These are phyloP conservation scores for Hyphopichia khmerensis DNA, from an alignment of 1,139 yeast species.

Conservation along the genomic window DNA sequence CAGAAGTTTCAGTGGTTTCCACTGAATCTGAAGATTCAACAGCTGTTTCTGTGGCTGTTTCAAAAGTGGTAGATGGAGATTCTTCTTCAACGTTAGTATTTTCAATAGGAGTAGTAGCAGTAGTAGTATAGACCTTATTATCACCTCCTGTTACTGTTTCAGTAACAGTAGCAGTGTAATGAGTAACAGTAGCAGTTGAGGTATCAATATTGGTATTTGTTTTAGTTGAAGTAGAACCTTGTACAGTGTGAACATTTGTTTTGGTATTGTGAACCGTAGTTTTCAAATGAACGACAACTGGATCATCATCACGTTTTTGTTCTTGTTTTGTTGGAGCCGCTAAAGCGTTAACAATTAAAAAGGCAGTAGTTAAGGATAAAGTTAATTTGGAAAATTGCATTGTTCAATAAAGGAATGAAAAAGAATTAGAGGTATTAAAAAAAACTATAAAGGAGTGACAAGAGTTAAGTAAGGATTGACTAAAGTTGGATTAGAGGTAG, in stretches of 20 bases:
- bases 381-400: constrained; percentile 36
- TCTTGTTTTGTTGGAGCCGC: constrained; percentile 28
- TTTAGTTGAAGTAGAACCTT: constrained; percentile 28
- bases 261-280: constrained; percentile 35
- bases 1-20: no score
- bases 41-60: constrained; percentile 7
- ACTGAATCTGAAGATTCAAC: neutral
- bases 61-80: constrained; percentile 7
- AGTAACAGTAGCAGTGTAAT: constrained; percentile 48
- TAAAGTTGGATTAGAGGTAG: constrained; percentile 19
- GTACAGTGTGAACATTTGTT: constrained; percentile 34
- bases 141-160: constrained; percentile 42
- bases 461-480: constrained; percentile 26
- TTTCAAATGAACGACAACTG: constrained; percentile 34
- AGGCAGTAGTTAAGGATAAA: constrained; percentile 20
- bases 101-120: constrained; percentile 34
- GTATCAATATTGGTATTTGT: constrained; percentile 32
- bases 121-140: constrained; percentile 35
- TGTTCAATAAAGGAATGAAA: constrained; percentile 12
- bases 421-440: constrained; percentile 5
- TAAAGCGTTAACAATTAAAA: constrained; percentile 20
- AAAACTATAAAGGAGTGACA: constrained; percentile 17
- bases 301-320: constrained; percentile 21
- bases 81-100: constrained; percentile 1
- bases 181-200: constrained; percentile 38